Evolutionary conservation across 179 eudicot genomes (phyloP).

Genomic region (Amaranthus tricolor): DNA sequence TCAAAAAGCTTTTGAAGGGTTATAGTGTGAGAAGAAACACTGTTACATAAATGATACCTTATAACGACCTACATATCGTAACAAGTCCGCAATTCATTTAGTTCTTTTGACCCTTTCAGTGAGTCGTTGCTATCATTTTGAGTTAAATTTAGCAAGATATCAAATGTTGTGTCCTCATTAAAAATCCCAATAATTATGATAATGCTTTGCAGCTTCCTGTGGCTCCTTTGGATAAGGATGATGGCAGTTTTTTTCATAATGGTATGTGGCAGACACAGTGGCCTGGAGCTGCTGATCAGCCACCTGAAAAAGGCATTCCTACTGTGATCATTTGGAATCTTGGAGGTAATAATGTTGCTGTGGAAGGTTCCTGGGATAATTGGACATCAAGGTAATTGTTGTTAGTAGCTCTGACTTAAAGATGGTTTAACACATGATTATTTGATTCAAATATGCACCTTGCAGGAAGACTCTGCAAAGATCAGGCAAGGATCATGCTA

Average conservation of each 20-base stretch:
- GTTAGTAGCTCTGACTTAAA: conserved; percentile 1
- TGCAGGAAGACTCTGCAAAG: conserved; percentile 66
- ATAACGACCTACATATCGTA: neutral
- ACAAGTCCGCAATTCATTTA: neutral
- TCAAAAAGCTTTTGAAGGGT: neutral
- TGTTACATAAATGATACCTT: neutral
- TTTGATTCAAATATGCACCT: conserved; percentile 16
- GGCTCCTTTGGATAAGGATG: conserved; percentile 55
- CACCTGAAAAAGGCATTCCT: conserved; percentile 67
- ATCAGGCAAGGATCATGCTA: conserved; percentile 71
- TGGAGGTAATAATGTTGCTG: conserved; percentile 74
- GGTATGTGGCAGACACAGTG: conserved; percentile 45
- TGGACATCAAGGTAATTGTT: conserved; percentile 59
- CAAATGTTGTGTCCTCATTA: neutral
- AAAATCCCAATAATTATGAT: neutral
- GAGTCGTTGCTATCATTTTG: neutral
- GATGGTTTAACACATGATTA: conserved; percentile 10
- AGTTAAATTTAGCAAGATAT: neutral
- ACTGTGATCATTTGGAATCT: conserved; percentile 78
- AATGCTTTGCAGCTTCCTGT: conserved; percentile 53
- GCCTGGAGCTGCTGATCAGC: conserved; percentile 36
- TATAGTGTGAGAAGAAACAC: neutral
- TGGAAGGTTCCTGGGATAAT: conserved; percentile 95
- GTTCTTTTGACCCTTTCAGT: neutral
- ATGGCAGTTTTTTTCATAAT: conserved; percentile 37